Evolutionary conservation across 2,329 filamentous ascomycete genomes (phyloP).

Genomic region (Botryotinia calthae): DNA sequence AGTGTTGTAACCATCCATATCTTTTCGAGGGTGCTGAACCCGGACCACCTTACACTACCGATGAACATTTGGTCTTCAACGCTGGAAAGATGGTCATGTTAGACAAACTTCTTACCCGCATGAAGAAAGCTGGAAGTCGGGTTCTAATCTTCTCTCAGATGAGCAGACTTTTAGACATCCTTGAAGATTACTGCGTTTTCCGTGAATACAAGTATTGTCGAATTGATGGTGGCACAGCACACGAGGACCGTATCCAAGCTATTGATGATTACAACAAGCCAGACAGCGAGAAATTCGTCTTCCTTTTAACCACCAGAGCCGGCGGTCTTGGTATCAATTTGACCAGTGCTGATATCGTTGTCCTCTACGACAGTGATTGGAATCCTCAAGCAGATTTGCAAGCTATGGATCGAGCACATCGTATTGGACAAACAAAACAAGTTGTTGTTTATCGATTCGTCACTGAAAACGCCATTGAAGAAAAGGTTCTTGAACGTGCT

Average conservation of each 20-base stretch:
- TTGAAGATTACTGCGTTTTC: constrained; percentile 98
- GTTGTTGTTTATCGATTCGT: constrained; percentile 96
- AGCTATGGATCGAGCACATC: constrained; percentile 97
- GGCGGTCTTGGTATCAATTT: constrained; percentile 96
- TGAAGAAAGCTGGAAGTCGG: constrained; percentile 83
- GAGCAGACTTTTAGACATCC: constrained; percentile 93
- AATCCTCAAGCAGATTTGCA: constrained; percentile 97
- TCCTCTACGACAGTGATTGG: constrained; percentile 98
- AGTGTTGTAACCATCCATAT: constrained; percentile 98
- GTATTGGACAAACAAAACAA: constrained; percentile 98
- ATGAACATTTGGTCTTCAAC: constrained; percentile 91
- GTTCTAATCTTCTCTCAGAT: constrained; percentile 99
- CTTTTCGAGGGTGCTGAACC: constrained; percentile 97
- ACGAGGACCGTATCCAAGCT: constrained; percentile 94
- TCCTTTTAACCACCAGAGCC: constrained; percentile 90
- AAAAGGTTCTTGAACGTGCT: constrained; percentile 94
- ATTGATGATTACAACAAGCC: constrained; percentile 99
- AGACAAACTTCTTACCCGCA: constrained; percentile 81
- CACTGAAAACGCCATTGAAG: constrained; percentile 96
- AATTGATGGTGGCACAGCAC: constrained; percentile 93
- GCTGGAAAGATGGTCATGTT: constrained; percentile 97
- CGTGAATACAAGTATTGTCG: constrained; percentile 92
- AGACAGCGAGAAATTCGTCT: constrained; percentile 93
- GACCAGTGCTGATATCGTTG: constrained; percentile 90
- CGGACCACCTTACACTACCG: constrained; percentile 94